These are phyloP conservation scores for Verticillium klebahnii DNA, from an alignment of 2,329 filamentous ascomycete genomes.

Conservation along the genomic window DNA sequence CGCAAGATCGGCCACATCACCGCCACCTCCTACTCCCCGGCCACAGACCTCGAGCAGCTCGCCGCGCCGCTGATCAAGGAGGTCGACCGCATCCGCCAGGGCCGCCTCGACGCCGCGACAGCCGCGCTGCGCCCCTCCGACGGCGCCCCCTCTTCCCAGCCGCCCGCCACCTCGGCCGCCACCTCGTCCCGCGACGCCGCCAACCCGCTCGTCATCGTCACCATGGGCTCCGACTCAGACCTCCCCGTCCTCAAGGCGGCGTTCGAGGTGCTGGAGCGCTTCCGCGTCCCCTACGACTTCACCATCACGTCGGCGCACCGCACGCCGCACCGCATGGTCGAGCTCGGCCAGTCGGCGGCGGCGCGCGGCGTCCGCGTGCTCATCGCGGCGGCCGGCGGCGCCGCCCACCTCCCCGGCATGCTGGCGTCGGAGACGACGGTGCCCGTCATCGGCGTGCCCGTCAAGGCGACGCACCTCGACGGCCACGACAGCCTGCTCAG, in stretches of 20 bases:
- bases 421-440: conserved; percentile 64
- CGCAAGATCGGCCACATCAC: conserved; percentile 97
- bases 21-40: conserved; percentile 64
- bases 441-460: conserved; percentile 73
- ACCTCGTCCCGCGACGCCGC: conserved; percentile 21
- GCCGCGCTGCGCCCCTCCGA: conserved; percentile 30
- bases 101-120: conserved; percentile 39
- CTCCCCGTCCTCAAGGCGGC: conserved; percentile 62
- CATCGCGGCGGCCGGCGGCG: conserved; percentile 72
- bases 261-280: conserved; percentile 62
- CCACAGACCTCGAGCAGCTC: conserved; percentile 53
- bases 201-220: conserved; percentile 64
- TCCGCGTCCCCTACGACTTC: conserved; percentile 66
- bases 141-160: conserved; percentile 1
- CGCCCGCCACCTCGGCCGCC: conserved; percentile 3
- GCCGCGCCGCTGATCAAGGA: conserved; percentile 65
- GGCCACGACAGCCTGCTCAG: conserved; percentile 67
- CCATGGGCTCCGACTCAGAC: conserved; percentile 82
- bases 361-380: conserved; percentile 66
- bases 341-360: conserved; percentile 60
- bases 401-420: conserved; percentile 73
- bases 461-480: conserved; percentile 69
- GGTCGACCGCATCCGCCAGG: conserved; percentile 55
- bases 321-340: conserved; percentile 65
- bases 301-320: conserved; percentile 79